Evolutionary conservation across 2,329 filamentous ascomycete species (phyloP).

Genomic region (Plectosphaerella cucumerina): DNA sequence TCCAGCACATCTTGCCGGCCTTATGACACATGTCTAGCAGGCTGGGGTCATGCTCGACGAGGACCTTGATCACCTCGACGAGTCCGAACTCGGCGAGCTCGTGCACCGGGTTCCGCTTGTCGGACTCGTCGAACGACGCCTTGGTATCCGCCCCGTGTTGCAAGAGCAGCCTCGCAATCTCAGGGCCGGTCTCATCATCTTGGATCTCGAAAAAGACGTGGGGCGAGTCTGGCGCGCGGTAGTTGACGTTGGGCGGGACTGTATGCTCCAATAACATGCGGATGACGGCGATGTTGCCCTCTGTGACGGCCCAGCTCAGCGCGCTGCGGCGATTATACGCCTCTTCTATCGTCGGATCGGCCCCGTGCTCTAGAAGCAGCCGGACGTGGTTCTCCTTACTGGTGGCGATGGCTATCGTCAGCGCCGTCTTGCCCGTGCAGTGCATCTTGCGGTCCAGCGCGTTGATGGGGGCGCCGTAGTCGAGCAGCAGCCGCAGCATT

Average conservation of each 20-base stretch:
- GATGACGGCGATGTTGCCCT: slow-evolving; percentile 7
- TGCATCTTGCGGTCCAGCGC: slow-evolving; percentile 1
- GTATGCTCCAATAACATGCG: slow-evolving; percentile 12
- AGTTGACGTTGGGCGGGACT: slow-evolving; percentile 12
- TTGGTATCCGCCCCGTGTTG: slow-evolving; percentile 15
- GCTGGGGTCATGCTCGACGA: slow-evolving; percentile 14
- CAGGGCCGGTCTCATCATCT: not conserved
- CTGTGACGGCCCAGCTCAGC: slow-evolving; percentile 6
- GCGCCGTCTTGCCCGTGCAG: slow-evolving; percentile 4
- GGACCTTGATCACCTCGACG: slow-evolving; percentile 10
- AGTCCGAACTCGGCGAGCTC: slow-evolving; percentile 11
- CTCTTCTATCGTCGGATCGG: slow-evolving; percentile 18
- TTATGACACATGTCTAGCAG: slow-evolving; percentile 13
- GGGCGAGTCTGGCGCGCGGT: not conserved
- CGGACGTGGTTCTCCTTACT: slow-evolving; percentile 11
- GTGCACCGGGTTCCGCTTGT: slow-evolving; percentile 11
- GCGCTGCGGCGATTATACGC: slow-evolving; percentile 10
- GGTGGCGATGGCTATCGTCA: slow-evolving; percentile 4
- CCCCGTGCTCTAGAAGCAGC: slow-evolving; percentile 15
- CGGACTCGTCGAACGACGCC: slow-evolving; percentile 2
- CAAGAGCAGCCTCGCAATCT: slow-evolving; percentile 13
- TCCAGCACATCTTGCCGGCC: slow-evolving; percentile 7
- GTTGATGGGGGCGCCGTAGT: slow-evolving; percentile 8
- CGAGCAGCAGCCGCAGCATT: slow-evolving; percentile 6
- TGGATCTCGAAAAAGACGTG: slow-evolving; percentile 10